Conservation (phyloP, 2,329 filamentous ascomycete genomes). For the Colletotrichum sp. region DNA sequence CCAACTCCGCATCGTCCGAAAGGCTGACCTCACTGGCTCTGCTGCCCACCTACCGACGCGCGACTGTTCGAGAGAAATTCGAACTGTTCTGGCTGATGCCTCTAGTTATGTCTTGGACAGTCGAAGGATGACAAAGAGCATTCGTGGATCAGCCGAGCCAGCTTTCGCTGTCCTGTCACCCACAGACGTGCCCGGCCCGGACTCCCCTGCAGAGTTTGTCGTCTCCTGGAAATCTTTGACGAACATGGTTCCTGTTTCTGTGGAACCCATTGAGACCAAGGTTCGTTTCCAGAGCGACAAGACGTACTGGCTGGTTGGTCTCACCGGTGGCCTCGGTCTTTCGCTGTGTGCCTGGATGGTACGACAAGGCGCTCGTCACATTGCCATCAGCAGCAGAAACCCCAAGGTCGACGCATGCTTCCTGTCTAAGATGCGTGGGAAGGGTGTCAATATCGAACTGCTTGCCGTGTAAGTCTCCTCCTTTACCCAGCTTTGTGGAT, state of each 20-base stretch:
- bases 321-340: slow-evolving; percentile 33
- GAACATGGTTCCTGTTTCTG: not conserved
- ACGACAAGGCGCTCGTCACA: slow-evolving; percentile 31
- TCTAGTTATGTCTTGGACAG: not conserved
- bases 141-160: not conserved
- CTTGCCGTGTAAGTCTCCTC: slow-evolving; percentile 26
- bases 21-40: not conserved
- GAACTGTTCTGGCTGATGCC: not conserved
- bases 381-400: slow-evolving; percentile 40
- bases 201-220: not conserved
- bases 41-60: not conserved
- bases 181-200: not conserved
- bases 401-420: slow-evolving; percentile 25
- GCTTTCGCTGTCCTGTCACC: not conserved
- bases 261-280: not conserved
- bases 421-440: slow-evolving; percentile 25
- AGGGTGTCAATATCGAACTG: slow-evolving; percentile 32
- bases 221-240: not conserved
- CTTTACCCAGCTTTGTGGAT: not conserved
- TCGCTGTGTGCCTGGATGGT: slow-evolving; percentile 41
- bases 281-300: not conserved
- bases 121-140: not conserved
- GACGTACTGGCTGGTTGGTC: slow-evolving; percentile 35
- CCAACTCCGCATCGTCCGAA: not conserved
- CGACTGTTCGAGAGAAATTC: not conserved